Percentiles rank a stretch among this genome's conserved stretches.
Evolutionary conservation across 2,329 filamentous ascomycete species (phyloP).

Genomic region (Chaetoscypha palmicola): DNA sequence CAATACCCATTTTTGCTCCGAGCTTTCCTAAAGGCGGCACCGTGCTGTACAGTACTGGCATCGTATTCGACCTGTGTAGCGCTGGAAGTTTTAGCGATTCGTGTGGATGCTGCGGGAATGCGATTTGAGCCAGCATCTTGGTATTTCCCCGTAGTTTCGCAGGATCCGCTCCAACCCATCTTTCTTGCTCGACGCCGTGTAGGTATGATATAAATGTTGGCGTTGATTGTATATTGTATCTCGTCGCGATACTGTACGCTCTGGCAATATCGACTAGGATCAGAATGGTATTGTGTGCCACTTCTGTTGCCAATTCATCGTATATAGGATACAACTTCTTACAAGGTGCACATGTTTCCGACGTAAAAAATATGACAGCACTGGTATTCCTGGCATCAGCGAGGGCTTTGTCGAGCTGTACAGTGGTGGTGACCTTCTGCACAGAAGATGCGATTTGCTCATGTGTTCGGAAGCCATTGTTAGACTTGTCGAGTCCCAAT

Average conservation of each 20-base stretch:
- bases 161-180: slow-evolving; percentile 74
- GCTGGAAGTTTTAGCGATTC: slow-evolving; percentile 62
- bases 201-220: slow-evolving; percentile 87
- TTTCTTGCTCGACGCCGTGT: slow-evolving; percentile 65
- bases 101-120: slow-evolving; percentile 70
- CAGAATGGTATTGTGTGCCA: slow-evolving; percentile 59
- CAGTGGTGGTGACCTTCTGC: slow-evolving; percentile 50
- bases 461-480: slow-evolving; percentile 14
- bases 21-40: slow-evolving; percentile 78
- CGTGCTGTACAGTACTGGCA: slow-evolving; percentile 65
- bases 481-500: slow-evolving; percentile 22
- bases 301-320: slow-evolving; percentile 69
- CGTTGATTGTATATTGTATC: slow-evolving; percentile 66
- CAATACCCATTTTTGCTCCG: slow-evolving; percentile 64
- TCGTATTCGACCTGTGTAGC: slow-evolving; percentile 55
- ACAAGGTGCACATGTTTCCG: slow-evolving; percentile 78
- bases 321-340: slow-evolving; percentile 76
- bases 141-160: slow-evolving; percentile 63
- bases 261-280: slow-evolving; percentile 77
- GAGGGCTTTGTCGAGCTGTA: slow-evolving; percentile 55
- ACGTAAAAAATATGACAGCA: slow-evolving; percentile 88
- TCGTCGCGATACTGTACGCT: slow-evolving; percentile 55
- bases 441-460: slow-evolving; percentile 42
- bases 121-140: slow-evolving; percentile 66
- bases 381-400: slow-evolving; percentile 55